Percentiles rank a stretch among this genome's conserved stretches.
Conservation (phyloP, 371 early-diverging fungal species). For the Nematocida ausubeli region DNA sequence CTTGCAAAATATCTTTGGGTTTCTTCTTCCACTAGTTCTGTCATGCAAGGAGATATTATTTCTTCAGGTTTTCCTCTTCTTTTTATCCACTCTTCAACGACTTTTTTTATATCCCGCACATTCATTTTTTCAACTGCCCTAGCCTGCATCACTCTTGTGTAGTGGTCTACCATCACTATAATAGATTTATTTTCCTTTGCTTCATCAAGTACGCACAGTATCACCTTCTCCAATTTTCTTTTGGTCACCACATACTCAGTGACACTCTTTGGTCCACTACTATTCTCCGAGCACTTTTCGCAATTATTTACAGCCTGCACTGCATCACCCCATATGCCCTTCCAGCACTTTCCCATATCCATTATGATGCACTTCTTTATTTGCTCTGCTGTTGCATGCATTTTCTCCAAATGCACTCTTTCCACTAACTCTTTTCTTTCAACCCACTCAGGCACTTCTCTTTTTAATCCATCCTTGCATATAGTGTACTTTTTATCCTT, state of each 20-base stretch:
- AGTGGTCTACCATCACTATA: background rate
- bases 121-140: background rate
- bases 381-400: background rate
- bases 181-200: background rate
- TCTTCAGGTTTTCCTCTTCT: background rate
- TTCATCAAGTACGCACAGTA: background rate
- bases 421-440: background rate
- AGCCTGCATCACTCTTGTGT: background rate
- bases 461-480: background rate
- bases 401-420: background rate
- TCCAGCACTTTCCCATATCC: background rate
- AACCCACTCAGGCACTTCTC: background rate
- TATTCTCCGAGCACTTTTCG: background rate
- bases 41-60: background rate
- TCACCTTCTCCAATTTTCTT: background rate
- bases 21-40: background rate
- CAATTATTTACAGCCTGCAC: background rate
- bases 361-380: no score
- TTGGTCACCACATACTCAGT: background rate
- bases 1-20: background rate
- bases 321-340: background rate
- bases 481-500: no score
- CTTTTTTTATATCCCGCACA: background rate
- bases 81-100: background rate
- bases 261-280: background rate